phyloP scores from a whole-genome alignment of 345 rosid species.

The Aquilaria sinensis region DNA sequence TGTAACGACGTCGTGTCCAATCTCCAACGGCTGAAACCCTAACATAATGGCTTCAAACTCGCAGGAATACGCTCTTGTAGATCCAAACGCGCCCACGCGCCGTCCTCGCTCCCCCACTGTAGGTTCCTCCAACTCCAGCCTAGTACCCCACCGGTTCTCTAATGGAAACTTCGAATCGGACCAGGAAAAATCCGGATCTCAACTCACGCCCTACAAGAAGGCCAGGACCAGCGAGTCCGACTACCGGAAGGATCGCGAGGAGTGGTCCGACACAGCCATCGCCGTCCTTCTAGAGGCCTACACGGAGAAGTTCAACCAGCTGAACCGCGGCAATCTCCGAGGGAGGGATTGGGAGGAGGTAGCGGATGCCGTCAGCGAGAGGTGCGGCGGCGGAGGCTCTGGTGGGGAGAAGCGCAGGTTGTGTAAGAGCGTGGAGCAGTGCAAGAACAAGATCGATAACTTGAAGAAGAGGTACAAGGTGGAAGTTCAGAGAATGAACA shows the following conservation, averaged over 20 bases:
- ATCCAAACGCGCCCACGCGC: constrained; percentile 19
- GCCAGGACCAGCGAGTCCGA: constrained; percentile 13
- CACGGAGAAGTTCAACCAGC: constrained; percentile 35
- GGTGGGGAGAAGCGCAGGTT: constrained; percentile 12
- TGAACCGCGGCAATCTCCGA: constrained; percentile 38
- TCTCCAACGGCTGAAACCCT: background rate
- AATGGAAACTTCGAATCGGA: constrained; percentile 11
- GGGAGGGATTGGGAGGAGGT: constrained; percentile 57
- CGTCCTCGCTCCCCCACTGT: background rate
- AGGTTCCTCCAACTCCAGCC: background rate
- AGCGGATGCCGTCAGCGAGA: constrained; percentile 34
- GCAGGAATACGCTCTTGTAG: constrained; percentile 12
- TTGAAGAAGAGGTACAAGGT: constrained; percentile 46
- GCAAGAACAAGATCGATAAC: constrained; percentile 48
- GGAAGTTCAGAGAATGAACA: constrained; percentile 31
- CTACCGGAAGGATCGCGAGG: constrained; percentile 46
- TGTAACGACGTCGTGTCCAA: constrained; percentile 22
- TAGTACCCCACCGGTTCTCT: background rate
- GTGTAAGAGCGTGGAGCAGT: constrained; percentile 48
- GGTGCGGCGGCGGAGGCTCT: constrained; percentile 17
- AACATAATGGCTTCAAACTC: constrained; percentile 17
- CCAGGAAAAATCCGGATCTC: background rate
- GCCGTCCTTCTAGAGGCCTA: constrained; percentile 39
- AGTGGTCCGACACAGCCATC: constrained; percentile 47
- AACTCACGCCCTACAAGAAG: background rate